phyloP scores from a whole-genome alignment of 495 filamentous ascomycete species.

The Penicillium dipodomyicola region DNA sequence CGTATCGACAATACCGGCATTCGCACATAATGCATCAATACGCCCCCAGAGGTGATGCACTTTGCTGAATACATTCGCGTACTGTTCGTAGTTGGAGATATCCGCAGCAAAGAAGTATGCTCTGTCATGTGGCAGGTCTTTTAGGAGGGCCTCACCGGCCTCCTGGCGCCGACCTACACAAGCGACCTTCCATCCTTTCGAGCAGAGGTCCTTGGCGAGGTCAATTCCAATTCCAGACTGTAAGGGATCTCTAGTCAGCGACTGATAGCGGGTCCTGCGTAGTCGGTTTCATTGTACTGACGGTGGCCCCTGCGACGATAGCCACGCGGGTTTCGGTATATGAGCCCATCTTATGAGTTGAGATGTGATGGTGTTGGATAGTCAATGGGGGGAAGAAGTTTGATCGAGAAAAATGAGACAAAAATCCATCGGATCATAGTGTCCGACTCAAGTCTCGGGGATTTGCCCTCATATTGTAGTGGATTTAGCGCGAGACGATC shows the following conservation, averaged over 20 bases:
- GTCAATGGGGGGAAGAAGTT: background rate
- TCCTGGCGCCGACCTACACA: constrained; percentile 24
- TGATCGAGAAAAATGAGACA: background rate
- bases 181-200: constrained; percentile 29
- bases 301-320: constrained; percentile 24
- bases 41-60: constrained; percentile 23
- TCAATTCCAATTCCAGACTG: constrained; percentile 35
- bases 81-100: constrained; percentile 27
- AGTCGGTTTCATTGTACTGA: constrained; percentile 14
- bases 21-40: constrained; percentile 30
- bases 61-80: constrained; percentile 20
- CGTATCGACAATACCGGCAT: constrained; percentile 29
- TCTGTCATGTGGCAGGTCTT: constrained; percentile 12
- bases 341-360: constrained; percentile 11
- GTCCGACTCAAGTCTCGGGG: background rate
- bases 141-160: constrained; percentile 19
- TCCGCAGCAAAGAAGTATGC: constrained; percentile 26
- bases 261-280: background rate
- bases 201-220: constrained; percentile 21
- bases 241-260: background rate
- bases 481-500: constrained; percentile 5
- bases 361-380: background rate
- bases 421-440: no score
- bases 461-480: background rate
- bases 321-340: constrained; percentile 20